Conservation (phyloP, 1,139 yeast species). For the Suhomyces ambrosiae region DNA sequence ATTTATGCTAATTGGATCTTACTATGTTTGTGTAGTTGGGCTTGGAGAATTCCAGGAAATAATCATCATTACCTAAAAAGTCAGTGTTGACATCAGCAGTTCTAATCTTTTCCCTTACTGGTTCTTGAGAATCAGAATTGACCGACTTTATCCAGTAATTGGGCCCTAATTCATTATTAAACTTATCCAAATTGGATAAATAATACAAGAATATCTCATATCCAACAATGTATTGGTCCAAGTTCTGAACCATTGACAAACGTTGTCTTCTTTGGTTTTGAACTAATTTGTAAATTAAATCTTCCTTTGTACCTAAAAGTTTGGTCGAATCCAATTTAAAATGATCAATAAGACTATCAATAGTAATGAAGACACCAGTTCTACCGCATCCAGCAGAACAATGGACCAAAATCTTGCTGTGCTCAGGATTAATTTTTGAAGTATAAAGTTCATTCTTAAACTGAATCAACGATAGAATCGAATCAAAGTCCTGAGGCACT, state of each 20-base stretch:
- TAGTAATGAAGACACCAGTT: slow-evolving; percentile 22
- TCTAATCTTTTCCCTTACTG: slow-evolving; percentile 4
- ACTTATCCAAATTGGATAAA: slow-evolving; percentile 18
- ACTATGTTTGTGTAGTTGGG: slow-evolving; percentile 11
- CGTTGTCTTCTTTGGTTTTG: slow-evolving; percentile 47
- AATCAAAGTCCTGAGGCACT: slow-evolving; percentile 55
- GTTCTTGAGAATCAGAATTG: slow-evolving; percentile 2
- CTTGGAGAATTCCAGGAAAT: slow-evolving; percentile 16
- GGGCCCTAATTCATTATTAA: not conserved
- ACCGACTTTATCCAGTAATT: slow-evolving; percentile 2
- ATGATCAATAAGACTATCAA: slow-evolving; percentile 19
- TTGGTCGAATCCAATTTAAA: slow-evolving; percentile 10
- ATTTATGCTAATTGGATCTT: slow-evolving; percentile 14
- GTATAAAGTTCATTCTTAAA: slow-evolving; percentile 46
- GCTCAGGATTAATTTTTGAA: slow-evolving; percentile 18
- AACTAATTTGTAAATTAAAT: slow-evolving; percentile 36
- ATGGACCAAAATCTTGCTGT: slow-evolving; percentile 31
- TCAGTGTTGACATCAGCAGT: slow-evolving; percentile 8
- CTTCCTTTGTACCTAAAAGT: slow-evolving; percentile 16
- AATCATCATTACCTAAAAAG: slow-evolving; percentile 11
- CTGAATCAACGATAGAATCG: slow-evolving; percentile 53
- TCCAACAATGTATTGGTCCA: slow-evolving; percentile 47
- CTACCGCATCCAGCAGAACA: slow-evolving; percentile 24
- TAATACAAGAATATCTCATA: slow-evolving; percentile 42
- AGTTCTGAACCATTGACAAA: slow-evolving; percentile 50